Base-by-base conservation (phyloP, 331 rosid genomes). In the Telfairia occidentalis region DNA sequence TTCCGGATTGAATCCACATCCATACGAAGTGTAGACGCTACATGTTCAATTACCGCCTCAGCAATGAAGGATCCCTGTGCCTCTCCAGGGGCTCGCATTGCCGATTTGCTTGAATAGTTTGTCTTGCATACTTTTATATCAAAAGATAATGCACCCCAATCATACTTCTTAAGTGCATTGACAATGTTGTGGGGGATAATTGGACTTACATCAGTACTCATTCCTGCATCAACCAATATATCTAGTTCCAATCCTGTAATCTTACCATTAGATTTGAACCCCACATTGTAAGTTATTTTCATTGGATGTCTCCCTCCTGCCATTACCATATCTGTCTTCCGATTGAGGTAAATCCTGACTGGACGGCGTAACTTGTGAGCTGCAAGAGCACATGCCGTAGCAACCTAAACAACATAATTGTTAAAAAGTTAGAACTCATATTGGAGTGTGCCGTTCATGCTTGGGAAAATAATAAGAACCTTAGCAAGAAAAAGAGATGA, bases 241-340 rank as follows among this genome's bases (percentile, higher is more conserved):
- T 86, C 74, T 74, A 94, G 89, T 21, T 94, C 76, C 75, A 91
- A 71, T 45, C 92, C 97, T 45, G 98, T 94, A 78, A 94, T 87
- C 81, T 91, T 94, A 58, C 98, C 98, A 63, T 85, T 83, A 53
- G 87, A 82, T 85, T 84, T 91, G 82, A 94, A 94, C 72, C 98
- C 96, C 30, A 91, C 97, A 74, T 76, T 87, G 78, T 91, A 94
- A 50, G 86, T 91, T 80, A 94, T 83, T 83, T 89, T 91, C 95
- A 94, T 85, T 29, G 98, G 96, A 87, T 94, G 98, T 83, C 98
- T 86, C 78, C 98, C 98, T 80, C 97, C 98, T 26, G 97, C 89
- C 92, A 90, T 86, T 81, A 91, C 78, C 97, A 91, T 91, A 77
- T 94, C 98, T n/a, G 92, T 86, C 87, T 90, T 91, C 64, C 98